Base-by-base conservation (phyloP, 2,329 filamentous ascomycete species). In the Paracoccidioides brasiliensis region DNA sequence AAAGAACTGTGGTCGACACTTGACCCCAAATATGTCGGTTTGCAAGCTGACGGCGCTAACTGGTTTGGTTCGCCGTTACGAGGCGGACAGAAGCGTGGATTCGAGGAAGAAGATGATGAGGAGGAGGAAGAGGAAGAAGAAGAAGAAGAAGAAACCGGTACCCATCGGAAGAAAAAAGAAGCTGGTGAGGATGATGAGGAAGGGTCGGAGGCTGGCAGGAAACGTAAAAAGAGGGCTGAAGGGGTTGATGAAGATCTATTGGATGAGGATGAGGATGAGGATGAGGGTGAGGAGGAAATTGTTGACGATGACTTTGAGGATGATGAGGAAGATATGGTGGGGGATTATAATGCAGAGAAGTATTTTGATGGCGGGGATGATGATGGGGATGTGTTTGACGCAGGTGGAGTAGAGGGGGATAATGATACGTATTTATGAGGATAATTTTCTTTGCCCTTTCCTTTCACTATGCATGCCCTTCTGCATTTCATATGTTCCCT, bases 281-380 rank as follows among this genome's bases (percentile, higher is more conserved):
- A 78, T 2, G 68, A 70, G 12, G 69, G 69, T 4, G 74, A 77
- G 22, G 76, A 78, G 44, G 76, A 79, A 57, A 74, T 79, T 37
- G 72, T 77, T 5, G 80, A 82, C 54, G 78, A 80, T 56, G 78
- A 81, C 54, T 83, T 80, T 59, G 77, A 80, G 46, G 78, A 80
- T 30, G 80, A 82, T 46, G 80, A 81, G 10, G 78, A 81, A 55
- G 76, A 77, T 40, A 76, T 77, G 68, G 78, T 75, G 4, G 80
- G 79, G 3, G 81, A 83, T 64, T 83, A 84, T 62, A 80, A 83
- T 61, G 81, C 78, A 1, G 81, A 84, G 62, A 76, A 83, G 59
- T 84, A 84, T 70, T 82, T 82, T 62, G 78, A 80, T 59, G 79
- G 75, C 55, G 81, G 81, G 5, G 81, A 78, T 52, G 75, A 76